Conservation (phyloP, 176 grass and related monocot genomes). For the Juncus effusus region DNA sequence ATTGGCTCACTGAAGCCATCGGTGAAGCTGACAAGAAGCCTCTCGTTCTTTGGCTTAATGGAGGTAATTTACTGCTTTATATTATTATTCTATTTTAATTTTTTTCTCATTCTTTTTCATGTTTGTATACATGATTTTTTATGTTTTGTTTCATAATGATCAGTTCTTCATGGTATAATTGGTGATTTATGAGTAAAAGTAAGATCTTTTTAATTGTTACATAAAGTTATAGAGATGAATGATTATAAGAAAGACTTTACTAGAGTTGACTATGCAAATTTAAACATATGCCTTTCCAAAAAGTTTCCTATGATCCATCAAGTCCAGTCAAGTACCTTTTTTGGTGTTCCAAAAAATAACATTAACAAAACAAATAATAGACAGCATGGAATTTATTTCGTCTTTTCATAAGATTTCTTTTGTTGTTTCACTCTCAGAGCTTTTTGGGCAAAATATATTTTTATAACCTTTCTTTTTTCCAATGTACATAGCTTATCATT, state of each 20-base stretch:
- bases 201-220: not conserved
- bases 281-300: constrained; percentile 16
- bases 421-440: not conserved
- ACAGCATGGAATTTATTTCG: too few relatives aligned
- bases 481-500: too few relatives aligned
- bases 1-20: constrained; percentile 89
- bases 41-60: constrained; percentile 97
- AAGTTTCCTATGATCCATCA: constrained; percentile 11
- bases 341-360: not conserved
- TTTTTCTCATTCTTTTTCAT: not conserved
- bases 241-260: constrained; percentile 9
- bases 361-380: not conserved
- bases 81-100: constrained; percentile 13
- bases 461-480: not conserved
- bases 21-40: constrained; percentile 53
- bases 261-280: constrained; percentile 18
- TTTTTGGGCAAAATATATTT: constrained; percentile 4
- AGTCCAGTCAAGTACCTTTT: constrained; percentile 8
- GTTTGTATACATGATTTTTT: not conserved
- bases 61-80: constrained; percentile 46
- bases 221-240: not conserved
- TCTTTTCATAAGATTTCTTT: too few relatives aligned
- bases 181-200: not conserved
- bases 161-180: not conserved
- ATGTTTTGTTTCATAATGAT: not conserved